These are phyloP conservation scores for Colletotrichum falcatum DNA, from an alignment of 2,329 filamentous ascomycete species.

Conservation along the genomic window DNA sequence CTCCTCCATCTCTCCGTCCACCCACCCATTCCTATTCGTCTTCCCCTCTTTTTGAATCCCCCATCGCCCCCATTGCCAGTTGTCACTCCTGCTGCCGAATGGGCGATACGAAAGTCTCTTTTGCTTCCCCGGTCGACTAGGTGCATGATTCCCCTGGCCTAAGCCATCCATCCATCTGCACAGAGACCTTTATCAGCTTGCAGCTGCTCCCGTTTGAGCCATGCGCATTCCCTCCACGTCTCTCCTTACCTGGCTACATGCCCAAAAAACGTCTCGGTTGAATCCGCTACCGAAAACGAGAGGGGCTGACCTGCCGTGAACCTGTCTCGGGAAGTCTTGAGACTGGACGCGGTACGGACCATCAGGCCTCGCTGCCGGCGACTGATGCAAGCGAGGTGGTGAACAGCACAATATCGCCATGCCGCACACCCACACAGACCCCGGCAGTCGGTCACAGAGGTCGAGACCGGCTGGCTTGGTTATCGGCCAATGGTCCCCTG, in stretches of 20 bases:
- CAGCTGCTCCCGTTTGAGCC: neutral
- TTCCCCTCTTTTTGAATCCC: neutral
- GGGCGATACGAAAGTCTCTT: neutral
- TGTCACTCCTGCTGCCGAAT: slow-evolving; percentile 5
- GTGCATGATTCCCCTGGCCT: slow-evolving; percentile 14
- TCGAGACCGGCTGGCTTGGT: slow-evolving; percentile 13
- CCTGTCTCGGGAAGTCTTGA: slow-evolving; percentile 2
- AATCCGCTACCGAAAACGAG: neutral
- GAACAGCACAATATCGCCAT: neutral
- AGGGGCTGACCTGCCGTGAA: too few relatives aligned
- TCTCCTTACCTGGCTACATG: neutral
- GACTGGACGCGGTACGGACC: neutral
- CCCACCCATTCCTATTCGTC: too few relatives aligned
- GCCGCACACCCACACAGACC: neutral
- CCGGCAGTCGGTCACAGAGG: slow-evolving; percentile 1
- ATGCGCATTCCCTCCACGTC: neutral
- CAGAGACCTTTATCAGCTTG: neutral
- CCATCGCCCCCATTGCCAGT: slow-evolving; percentile 24
- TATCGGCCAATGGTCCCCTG: slow-evolving; percentile 20
- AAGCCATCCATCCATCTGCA: neutral
- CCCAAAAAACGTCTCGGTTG: neutral
- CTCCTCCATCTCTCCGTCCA: neutral
- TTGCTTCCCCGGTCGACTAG: neutral
- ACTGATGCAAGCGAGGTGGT: neutral
- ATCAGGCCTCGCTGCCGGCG: neutral